Evolutionary conservation across 2,329 filamentous ascomycete species (phyloP).

Genomic region (Fusarium musae): DNA sequence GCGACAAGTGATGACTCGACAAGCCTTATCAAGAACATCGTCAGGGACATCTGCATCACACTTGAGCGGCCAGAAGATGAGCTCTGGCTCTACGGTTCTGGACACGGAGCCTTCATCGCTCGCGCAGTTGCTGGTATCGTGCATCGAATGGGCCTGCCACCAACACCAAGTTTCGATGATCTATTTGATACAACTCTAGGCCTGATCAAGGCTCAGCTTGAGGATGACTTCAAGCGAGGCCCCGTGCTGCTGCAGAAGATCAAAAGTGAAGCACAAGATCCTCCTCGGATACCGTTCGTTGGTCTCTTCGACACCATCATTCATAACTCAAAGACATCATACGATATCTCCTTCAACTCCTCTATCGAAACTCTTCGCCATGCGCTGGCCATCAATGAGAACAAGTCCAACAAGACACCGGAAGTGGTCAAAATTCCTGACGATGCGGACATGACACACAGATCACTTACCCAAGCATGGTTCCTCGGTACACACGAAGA

Average conservation of each 20-base stretch:
- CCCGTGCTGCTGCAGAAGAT: conserved; percentile 25
- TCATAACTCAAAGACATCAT: conserved; percentile 9
- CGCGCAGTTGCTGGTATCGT: conserved; percentile 40
- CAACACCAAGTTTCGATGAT: conserved; percentile 28
- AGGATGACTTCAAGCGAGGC: conserved; percentile 35
- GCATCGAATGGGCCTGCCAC: conserved; percentile 31
- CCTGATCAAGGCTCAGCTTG: conserved; percentile 36
- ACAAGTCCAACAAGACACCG: conserved; percentile 7
- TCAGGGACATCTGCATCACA: conserved; percentile 26
- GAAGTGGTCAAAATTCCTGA: conserved; percentile 12
- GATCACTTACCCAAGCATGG: conserved; percentile 40
- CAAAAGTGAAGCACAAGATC: conserved; percentile 8
- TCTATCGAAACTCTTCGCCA: conserved; percentile 36
- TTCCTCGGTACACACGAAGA: conserved; percentile 41
- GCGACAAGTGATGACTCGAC: conserved; percentile 28
- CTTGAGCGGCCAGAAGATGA: conserved; percentile 37
- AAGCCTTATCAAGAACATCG: conserved; percentile 34
- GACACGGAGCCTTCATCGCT: conserved; percentile 37
- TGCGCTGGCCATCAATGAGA: conserved; percentile 41
- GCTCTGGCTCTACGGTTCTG: conserved; percentile 42
- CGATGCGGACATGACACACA: conserved; percentile 10
- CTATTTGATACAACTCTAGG: conserved; percentile 29
- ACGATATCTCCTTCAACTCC: conserved; percentile 33
- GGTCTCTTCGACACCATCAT: conserved; percentile 38
- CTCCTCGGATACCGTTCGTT: conserved; percentile 38